phyloP scores from a whole-genome alignment of 176 grass and related monocot species.

The Phoenix dactylifera region DNA sequence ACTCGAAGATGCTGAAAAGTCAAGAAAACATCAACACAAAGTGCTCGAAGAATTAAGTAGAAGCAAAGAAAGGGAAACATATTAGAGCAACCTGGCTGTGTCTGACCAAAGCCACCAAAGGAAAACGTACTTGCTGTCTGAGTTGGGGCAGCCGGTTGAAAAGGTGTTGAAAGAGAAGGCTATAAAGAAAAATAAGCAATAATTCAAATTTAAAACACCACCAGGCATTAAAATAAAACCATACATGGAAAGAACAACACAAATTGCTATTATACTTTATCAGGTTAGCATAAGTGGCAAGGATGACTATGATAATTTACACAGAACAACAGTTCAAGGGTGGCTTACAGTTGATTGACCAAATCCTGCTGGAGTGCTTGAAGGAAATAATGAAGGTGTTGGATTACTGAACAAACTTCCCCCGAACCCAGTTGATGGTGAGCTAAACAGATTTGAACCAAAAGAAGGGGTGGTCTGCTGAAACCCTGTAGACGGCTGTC shows the following conservation, averaged over 20 bases:
- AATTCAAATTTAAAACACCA: slow-evolving; percentile 7
- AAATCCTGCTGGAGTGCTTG: slow-evolving; percentile 19
- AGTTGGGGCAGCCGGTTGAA: slow-evolving; percentile 34
- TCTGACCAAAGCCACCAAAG: slow-evolving; percentile 38
- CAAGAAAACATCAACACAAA: slow-evolving; percentile 2
- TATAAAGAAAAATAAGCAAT: slow-evolving; percentile 12
- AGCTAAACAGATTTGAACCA: slow-evolving; percentile 40
- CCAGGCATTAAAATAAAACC: slow-evolving; percentile 1
- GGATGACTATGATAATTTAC: neutral
- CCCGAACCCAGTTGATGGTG: slow-evolving; percentile 29
- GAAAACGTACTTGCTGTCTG: slow-evolving; percentile 49
- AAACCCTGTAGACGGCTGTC: slow-evolving; percentile 38
- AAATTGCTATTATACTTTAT: neutral
- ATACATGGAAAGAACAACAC: slow-evolving; percentile 3
- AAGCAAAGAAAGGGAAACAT: too few species aligned
- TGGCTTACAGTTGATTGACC: slow-evolving; percentile 28
- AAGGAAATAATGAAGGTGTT: slow-evolving; percentile 42
- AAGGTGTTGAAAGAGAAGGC: slow-evolving; percentile 21
- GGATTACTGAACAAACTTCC: slow-evolving; percentile 42
- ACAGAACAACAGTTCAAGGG: neutral
- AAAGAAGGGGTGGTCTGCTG: slow-evolving; percentile 42
- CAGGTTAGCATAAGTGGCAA: neutral
- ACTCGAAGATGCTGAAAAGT: slow-evolving; percentile 34
- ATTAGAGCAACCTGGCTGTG: slow-evolving; percentile 38
- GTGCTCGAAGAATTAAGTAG: too few species aligned